A percentile compares a stretch with the other conserved stretches of the same genome.
Conservation (phyloP, 2,329 filamentous ascomycete species). For the Xylariaceae sp. region DNA sequence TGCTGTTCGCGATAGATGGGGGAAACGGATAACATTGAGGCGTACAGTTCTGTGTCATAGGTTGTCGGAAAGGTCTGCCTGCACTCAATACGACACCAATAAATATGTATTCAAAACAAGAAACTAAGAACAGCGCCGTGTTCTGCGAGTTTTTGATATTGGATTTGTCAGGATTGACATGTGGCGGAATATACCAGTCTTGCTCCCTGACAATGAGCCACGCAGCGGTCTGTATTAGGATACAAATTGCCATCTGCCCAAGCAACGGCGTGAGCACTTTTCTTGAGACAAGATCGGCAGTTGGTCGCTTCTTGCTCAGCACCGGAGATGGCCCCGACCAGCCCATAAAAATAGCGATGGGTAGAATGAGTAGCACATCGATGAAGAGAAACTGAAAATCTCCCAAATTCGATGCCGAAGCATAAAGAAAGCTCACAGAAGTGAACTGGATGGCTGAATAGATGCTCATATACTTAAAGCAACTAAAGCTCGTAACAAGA, state of each 20-base stretch:
- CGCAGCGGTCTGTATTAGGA: slow-evolving; percentile 69
- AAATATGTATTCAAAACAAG: slow-evolving; percentile 92
- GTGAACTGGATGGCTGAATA: slow-evolving; percentile 99
- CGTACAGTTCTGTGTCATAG: slow-evolving; percentile 74
- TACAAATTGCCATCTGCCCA: slow-evolving; percentile 80
- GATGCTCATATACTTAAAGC: slow-evolving; percentile 99
- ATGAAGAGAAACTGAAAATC: slow-evolving; percentile 98
- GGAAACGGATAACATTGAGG: slow-evolving; percentile 8
- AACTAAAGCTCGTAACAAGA: slow-evolving; percentile 97
- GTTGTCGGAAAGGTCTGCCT: slow-evolving; percentile 84
- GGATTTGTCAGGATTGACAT: slow-evolving; percentile 70
- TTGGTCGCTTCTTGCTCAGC: slow-evolving; percentile 80
- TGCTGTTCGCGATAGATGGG: too few relatives aligned
- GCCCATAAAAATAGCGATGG: slow-evolving; percentile 98
- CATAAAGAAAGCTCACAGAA: slow-evolving; percentile 93
- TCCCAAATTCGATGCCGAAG: slow-evolving; percentile 86
- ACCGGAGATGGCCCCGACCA: slow-evolving; percentile 83
- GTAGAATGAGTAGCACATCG: slow-evolving; percentile 85
- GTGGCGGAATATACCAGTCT: slow-evolving; percentile 79
- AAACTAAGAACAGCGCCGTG: slow-evolving; percentile 82
- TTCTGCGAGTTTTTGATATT: slow-evolving; percentile 93
- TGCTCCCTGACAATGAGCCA: slow-evolving; percentile 74
- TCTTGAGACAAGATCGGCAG: slow-evolving; percentile 83
- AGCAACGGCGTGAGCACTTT: slow-evolving; percentile 88
- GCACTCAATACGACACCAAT: slow-evolving; percentile 85